A percentile compares a stretch with the other conserved stretches of the same genome.
Conservation (phyloP, 495 filamentous ascomycete genomes). For the Aspergillus homomorphus region DNA sequence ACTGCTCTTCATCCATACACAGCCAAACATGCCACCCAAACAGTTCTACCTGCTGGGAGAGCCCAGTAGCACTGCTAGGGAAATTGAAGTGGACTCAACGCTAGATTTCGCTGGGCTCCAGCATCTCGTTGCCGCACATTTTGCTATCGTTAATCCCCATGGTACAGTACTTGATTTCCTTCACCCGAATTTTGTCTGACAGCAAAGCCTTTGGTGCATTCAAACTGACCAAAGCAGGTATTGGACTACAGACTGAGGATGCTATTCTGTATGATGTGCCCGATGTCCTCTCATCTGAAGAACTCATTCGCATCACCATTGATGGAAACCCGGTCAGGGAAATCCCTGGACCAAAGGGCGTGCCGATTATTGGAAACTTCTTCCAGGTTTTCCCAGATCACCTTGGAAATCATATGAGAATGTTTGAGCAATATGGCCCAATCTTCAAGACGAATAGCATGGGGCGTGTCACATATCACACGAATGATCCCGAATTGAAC, state of each 20-base stretch:
- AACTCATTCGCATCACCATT: conserved; percentile 39
- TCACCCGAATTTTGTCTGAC: neutral
- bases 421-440: conserved; percentile 52
- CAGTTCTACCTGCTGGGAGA: conserved; percentile 27
- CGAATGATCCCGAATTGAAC: conserved; percentile 45
- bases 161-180: neutral
- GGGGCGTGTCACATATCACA: conserved; percentile 50
- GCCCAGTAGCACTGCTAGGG: conserved; percentile 19
- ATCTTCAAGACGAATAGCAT: conserved; percentile 55
- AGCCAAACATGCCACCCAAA: conserved; percentile 7
- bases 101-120: conserved; percentile 22
- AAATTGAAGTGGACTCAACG: conserved; percentile 18
- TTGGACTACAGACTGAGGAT: conserved; percentile 24
- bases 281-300: conserved; percentile 7
- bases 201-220: neutral
- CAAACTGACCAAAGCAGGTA: conserved; percentile 7
- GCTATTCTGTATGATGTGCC: conserved; percentile 18
- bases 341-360: conserved; percentile 43
- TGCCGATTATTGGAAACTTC: conserved; percentile 51
- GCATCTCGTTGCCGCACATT: conserved; percentile 22
- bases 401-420: conserved; percentile 56
- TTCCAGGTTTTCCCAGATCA: conserved; percentile 58
- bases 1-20: no score
- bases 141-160: conserved; percentile 22
- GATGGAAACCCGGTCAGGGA: conserved; percentile 42